A percentile compares a stretch with the other conserved stretches of the same genome.
Conservation (phyloP, 768 basidiomycete species). For the Rhizopogon rudus region DNA sequence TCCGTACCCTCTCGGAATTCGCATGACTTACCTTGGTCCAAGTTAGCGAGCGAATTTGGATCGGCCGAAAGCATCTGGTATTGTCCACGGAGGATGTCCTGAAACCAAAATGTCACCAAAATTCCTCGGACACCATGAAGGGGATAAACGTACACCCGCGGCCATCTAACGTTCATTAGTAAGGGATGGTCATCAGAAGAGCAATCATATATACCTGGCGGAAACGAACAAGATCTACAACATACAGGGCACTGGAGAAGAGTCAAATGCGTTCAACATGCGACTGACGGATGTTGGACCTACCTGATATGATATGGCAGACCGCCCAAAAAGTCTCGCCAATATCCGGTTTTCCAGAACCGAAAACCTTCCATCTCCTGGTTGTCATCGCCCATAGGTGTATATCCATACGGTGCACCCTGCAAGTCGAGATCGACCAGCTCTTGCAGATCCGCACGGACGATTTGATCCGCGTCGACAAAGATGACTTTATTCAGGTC, state of each 20-base stretch:
- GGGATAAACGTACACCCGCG: slow-evolving; percentile 42
- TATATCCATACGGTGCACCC: slow-evolving; percentile 92
- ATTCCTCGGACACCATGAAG: not conserved
- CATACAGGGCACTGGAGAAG: slow-evolving; percentile 77
- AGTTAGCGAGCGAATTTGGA: slow-evolving; percentile 88
- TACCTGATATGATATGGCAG: slow-evolving; percentile 94
- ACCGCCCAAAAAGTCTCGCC: slow-evolving; percentile 84
- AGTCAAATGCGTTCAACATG: slow-evolving; percentile 7
- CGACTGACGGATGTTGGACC: slow-evolving; percentile 9
- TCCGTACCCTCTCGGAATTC: not conserved
- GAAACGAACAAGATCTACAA: slow-evolving; percentile 93
- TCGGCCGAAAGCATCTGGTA: slow-evolving; percentile 95
- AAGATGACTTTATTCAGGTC: slow-evolving; percentile 99
- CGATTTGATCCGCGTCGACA: slow-evolving; percentile 97
- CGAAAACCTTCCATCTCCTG: slow-evolving; percentile 95
- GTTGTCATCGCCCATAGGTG: slow-evolving; percentile 97
- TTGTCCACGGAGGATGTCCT: slow-evolving; percentile 87
- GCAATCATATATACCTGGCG: slow-evolving; percentile 56
- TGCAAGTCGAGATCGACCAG: slow-evolving; percentile 90
- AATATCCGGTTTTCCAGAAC: slow-evolving; percentile 98
- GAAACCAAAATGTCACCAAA: not conserved
- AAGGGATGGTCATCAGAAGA: not conserved
- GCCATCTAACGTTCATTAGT: slow-evolving; percentile 35
- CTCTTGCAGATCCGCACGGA: slow-evolving; percentile 92
- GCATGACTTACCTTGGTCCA: slow-evolving; percentile 72